These are phyloP conservation scores for Starmerella kuoi DNA, from an alignment of 805 yeast genomes.

Conservation along the genomic window DNA sequence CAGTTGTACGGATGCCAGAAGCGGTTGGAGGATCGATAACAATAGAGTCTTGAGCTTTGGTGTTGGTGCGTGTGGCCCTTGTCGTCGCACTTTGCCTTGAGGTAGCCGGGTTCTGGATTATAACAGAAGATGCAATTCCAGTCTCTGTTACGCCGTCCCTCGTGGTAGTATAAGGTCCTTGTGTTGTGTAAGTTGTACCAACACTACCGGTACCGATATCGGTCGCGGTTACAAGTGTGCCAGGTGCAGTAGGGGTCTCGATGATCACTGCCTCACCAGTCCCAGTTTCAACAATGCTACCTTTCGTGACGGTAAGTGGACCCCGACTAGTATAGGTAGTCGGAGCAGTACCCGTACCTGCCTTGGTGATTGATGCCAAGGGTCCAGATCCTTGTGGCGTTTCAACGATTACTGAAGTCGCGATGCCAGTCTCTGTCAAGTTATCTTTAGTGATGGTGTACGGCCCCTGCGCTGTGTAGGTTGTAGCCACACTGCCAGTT, in stretches of 20 bases:
- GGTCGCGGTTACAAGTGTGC: not conserved
- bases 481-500: not conserved
- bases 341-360: not conserved
- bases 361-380: not conserved
- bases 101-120: too few relatives aligned
- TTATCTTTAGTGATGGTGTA: not conserved
- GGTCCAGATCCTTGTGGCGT: not conserved
- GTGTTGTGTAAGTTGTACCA: not conserved
- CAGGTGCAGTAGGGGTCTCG: constrained; percentile 1
- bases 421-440: not conserved
- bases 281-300: not conserved
- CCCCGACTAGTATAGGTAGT: not conserved
- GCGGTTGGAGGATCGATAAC: not conserved
- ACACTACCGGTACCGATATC: not conserved
- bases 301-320: not conserved
- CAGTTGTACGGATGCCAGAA: not conserved
- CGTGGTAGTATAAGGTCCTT: constrained; percentile 3
- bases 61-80: too few relatives aligned
- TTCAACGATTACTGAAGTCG: not conserved
- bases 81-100: too few relatives aligned
- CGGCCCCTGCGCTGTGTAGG: not conserved
- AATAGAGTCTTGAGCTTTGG: too few relatives aligned
- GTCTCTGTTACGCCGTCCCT: not conserved
- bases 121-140: not conserved
- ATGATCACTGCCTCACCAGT: not conserved